Conservation (phyloP, 2,329 filamentous ascomycete genomes). For the Colletotrichum neosansevieriae region DNA sequence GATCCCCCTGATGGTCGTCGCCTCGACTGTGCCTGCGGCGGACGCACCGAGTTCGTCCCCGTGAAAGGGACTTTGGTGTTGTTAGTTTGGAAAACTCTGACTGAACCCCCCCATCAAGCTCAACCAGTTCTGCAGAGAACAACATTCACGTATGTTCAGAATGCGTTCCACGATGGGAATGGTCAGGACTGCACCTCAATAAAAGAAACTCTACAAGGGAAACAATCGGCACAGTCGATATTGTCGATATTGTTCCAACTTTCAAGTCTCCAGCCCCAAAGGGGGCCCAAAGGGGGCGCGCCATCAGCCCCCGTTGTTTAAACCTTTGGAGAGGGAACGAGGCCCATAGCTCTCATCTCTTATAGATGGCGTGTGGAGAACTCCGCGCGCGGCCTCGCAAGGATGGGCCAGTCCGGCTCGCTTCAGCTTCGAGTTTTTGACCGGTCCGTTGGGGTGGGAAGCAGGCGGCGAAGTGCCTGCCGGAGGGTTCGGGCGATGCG, state of each 20-base stretch:
- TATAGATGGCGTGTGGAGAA: constrained; percentile 6
- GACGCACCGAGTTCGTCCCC: not conserved
- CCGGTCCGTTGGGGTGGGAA: constrained; percentile 1
- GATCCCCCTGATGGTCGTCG: not conserved
- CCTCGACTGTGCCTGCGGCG: not conserved
- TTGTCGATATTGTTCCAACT: constrained; percentile 1
- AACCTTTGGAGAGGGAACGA: constrained; percentile 12
- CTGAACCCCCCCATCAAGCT: not conserved
- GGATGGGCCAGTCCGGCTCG: constrained; percentile 4
- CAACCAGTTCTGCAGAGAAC: not conserved
- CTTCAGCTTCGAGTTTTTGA: constrained; percentile 4
- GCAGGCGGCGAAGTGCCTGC: constrained; percentile 9
- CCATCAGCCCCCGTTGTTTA: constrained; percentile 31
- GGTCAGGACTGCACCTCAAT: not conserved
- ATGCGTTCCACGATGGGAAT: not conserved
- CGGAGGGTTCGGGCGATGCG: constrained; percentile 20
- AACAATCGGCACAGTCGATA: constrained; percentile 8
- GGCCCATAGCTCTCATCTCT: constrained; percentile 16
- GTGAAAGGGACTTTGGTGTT: constrained; percentile 6
- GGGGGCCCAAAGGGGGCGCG: too few relatives aligned
- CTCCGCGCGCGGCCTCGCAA: constrained; percentile 16
- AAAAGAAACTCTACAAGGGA: not conserved
- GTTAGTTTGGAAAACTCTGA: not conserved
- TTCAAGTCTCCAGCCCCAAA: constrained; percentile 3
- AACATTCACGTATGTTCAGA: not conserved